Percentiles rank a stretch among this genome's conserved stretches.
These are phyloP conservation scores for Saccharomycopsis sp. DNA, from an alignment of 805 yeast species.

Conservation along the genomic window DNA sequence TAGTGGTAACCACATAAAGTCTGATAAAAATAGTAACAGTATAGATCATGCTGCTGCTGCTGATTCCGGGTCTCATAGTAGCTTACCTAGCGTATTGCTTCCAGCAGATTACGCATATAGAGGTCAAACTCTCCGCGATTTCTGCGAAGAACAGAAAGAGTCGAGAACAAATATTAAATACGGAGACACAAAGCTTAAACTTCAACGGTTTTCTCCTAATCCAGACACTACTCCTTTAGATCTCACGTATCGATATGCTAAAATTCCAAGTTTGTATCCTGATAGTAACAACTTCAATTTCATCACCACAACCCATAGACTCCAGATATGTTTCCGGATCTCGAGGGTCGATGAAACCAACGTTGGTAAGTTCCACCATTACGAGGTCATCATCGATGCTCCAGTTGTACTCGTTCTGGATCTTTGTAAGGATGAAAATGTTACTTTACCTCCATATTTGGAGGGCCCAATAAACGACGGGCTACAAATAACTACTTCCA, in stretches of 20 bases:
- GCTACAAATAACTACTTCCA: not conserved
- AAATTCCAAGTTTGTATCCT: slow-evolving; percentile 40
- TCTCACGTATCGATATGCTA: slow-evolving; percentile 1
- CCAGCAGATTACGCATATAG: slow-evolving; percentile 15
- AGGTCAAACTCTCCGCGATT: slow-evolving; percentile 1
- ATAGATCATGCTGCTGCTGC: not conserved
- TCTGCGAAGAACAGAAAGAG: slow-evolving; percentile 5
- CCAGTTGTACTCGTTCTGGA: slow-evolving; percentile 54
- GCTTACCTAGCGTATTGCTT: not conserved
- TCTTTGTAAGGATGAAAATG: slow-evolving; percentile 32
- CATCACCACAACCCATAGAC: slow-evolving; percentile 56
- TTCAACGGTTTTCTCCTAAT: slow-evolving; percentile 6
- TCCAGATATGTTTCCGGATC: slow-evolving; percentile 65
- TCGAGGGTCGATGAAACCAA: slow-evolving; percentile 46
- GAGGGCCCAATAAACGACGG: not conserved
- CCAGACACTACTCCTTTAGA: slow-evolving; percentile 3
- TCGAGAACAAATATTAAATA: slow-evolving; percentile 10
- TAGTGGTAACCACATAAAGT: slow-evolving; percentile 3
- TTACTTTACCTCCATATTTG: slow-evolving; percentile 34
- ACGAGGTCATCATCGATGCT: slow-evolving; percentile 75
- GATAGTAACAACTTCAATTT: slow-evolving; percentile 56
- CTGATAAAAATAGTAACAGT: not conserved
- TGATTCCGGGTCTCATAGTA: not conserved
- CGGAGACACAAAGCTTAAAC: slow-evolving; percentile 11
- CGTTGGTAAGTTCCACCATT: slow-evolving; percentile 50